Evolutionary conservation across 768 basidiomycete species (phyloP).

Genomic region (Botryobasidium botryosum): DNA sequence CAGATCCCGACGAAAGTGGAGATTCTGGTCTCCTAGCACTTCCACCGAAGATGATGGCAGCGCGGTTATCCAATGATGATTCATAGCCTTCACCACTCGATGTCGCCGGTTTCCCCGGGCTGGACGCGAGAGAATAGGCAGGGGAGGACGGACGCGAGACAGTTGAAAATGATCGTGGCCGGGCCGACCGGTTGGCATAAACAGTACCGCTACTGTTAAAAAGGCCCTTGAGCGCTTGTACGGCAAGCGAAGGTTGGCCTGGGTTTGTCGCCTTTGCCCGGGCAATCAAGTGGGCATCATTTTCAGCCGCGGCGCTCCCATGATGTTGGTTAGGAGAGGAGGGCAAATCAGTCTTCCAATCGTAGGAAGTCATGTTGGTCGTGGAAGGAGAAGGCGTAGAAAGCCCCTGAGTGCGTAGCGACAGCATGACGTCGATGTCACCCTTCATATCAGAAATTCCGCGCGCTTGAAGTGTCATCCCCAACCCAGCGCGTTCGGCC

Average conservation of each 20-base stretch:
- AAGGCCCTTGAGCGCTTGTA: conserved; percentile 7
- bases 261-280: neutral
- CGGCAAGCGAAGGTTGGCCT: neutral
- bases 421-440: conserved; percentile 7
- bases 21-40: no score
- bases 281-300: neutral
- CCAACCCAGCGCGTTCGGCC: conserved; percentile 7
- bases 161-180: conserved; percentile 2
- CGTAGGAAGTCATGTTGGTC: neutral
- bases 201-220: neutral
- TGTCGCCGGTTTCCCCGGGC: no score
- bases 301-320: neutral
- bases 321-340: neutral
- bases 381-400: neutral
- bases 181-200: neutral
- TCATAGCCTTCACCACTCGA: no score
- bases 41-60: no score
- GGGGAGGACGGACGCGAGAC: neutral
- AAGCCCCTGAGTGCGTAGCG: conserved; percentile 4
- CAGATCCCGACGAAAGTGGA: no score
- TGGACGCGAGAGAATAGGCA: no score
- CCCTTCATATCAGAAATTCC: neutral
- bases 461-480: neutral
- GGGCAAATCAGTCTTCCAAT: neutral
- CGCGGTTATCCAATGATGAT: no score